Percentiles rank a stretch among this genome's conserved stretches.
Conservation (phyloP, 495 filamentous ascomycete species). For the Penicillium lividum region DNA sequence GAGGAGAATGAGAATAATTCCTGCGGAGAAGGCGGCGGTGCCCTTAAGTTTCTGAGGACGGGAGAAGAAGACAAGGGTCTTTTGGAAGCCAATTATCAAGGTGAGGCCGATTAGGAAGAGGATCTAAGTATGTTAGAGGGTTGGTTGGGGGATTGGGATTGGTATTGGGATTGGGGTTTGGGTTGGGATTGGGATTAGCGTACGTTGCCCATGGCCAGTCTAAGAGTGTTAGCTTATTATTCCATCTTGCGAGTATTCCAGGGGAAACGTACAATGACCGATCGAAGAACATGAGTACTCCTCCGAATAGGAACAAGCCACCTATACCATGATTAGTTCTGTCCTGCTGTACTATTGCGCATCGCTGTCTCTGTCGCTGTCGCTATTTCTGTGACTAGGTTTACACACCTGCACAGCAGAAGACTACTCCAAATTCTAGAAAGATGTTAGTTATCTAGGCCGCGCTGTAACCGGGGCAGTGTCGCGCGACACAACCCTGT, state of each 20-base stretch:
- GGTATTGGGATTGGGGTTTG: not conserved
- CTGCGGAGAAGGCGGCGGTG: constrained; percentile 83
- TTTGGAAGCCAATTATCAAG: constrained; percentile 89
- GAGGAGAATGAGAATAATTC: constrained; percentile 80
- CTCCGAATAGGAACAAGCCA: constrained; percentile 88
- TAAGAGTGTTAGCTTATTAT: constrained; percentile 29
- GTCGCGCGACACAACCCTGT: constrained; percentile 2
- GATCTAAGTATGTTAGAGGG: constrained; percentile 56
- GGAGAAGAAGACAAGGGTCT: constrained; percentile 90
- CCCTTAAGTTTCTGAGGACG: constrained; percentile 90
- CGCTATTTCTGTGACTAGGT: not conserved
- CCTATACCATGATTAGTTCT: constrained; percentile 50
- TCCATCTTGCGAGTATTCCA: not conserved
- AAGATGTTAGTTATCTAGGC: constrained; percentile 2
- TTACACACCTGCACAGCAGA: constrained; percentile 87
- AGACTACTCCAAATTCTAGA: constrained; percentile 89
- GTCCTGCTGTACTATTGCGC: not conserved
- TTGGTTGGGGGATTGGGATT: not conserved
- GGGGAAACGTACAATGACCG: constrained; percentile 71
- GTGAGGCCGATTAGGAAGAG: constrained; percentile 96
- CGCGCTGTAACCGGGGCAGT: not conserved
- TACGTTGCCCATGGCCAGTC: constrained; percentile 89
- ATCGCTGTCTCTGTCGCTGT: not conserved
- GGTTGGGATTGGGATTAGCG: constrained; percentile 1
- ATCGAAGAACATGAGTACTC: constrained; percentile 95